Evolutionary conservation across 257 asterid genomes (phyloP).

Genomic region (Solanum clarkiae): DNA sequence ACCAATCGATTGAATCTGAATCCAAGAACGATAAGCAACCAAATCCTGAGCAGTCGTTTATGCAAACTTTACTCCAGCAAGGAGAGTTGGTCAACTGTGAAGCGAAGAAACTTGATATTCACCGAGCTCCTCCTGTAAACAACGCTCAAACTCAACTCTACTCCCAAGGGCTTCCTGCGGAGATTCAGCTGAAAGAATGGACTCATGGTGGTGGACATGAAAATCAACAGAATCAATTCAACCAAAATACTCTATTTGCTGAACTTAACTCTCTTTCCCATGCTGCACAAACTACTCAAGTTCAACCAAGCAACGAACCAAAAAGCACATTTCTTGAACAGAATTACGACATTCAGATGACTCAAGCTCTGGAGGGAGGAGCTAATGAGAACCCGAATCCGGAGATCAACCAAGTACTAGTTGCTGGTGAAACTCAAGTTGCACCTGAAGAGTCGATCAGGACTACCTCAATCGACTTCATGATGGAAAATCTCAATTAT

Average conservation of each 20-base stretch:
- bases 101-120: slow-evolving; percentile 12
- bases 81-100: slow-evolving; percentile 4
- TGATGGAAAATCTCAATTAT: slow-evolving; percentile 14
- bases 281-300: slow-evolving; percentile 1
- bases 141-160: slow-evolving; percentile 13
- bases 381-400: neutral
- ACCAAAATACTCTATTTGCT: neutral
- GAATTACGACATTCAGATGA: neutral
- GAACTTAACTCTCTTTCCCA: neutral
- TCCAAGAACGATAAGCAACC: slow-evolving; percentile 9
- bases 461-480: slow-evolving; percentile 23
- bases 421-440: slow-evolving; percentile 26
- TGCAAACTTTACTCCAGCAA: neutral
- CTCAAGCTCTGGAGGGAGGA: slow-evolving; percentile 1
- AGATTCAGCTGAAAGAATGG: neutral
- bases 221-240: slow-evolving; percentile 1
- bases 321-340: slow-evolving; percentile 11
- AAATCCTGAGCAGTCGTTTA: neutral
- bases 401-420: slow-evolving; percentile 24
- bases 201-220: neutral
- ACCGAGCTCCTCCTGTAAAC: slow-evolving; percentile 16
- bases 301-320: neutral
- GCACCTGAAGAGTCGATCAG: slow-evolving; percentile 17
- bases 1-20: neutral
- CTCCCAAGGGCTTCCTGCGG: neutral